A percentile compares a stretch with the other conserved stretches of the same genome.
phyloP scores from a whole-genome alignment of 495 filamentous ascomycete genomes.

The Penicillium angulare region DNA sequence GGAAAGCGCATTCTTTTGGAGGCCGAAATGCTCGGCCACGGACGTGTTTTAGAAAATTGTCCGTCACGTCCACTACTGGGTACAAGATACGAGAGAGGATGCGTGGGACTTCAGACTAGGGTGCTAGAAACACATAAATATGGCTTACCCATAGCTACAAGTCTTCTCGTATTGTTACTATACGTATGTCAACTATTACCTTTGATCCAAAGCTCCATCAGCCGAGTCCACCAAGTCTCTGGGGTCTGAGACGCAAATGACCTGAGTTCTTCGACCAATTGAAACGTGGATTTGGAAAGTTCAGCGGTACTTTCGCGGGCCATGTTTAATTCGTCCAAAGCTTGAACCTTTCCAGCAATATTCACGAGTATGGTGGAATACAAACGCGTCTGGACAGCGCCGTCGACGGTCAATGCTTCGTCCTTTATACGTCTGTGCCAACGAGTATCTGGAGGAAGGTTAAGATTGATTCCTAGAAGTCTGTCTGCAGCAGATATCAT shows the following conservation, averaged over 20 bases:
- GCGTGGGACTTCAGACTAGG: background rate
- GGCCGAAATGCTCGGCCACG: background rate
- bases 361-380: conserved; percentile 23
- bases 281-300: conserved; percentile 13
- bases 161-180: background rate
- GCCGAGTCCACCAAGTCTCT: conserved; percentile 19
- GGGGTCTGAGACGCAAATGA: conserved; percentile 23
- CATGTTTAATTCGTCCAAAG: conserved; percentile 23
- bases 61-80: background rate
- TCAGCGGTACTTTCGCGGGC: conserved; percentile 8
- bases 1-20: too few species aligned
- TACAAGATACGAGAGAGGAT: background rate
- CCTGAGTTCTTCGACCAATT: conserved; percentile 20
- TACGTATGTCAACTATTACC: background rate
- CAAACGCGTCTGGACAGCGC: conserved; percentile 20
- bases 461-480: conserved; percentile 26
- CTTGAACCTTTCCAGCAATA: conserved; percentile 23
- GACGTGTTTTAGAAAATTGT: background rate
- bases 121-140: background rate
- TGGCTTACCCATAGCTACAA: background rate
- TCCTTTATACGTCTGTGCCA: conserved; percentile 9
- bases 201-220: conserved; percentile 8
- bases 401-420: conserved; percentile 13
- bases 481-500: conserved; percentile 27
- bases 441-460: conserved; percentile 26